A percentile compares a stretch with the other conserved stretches of the same genome.
Conservation (phyloP, 768 basidiomycete genomes). For the Lactifluus rugatus region DNA sequence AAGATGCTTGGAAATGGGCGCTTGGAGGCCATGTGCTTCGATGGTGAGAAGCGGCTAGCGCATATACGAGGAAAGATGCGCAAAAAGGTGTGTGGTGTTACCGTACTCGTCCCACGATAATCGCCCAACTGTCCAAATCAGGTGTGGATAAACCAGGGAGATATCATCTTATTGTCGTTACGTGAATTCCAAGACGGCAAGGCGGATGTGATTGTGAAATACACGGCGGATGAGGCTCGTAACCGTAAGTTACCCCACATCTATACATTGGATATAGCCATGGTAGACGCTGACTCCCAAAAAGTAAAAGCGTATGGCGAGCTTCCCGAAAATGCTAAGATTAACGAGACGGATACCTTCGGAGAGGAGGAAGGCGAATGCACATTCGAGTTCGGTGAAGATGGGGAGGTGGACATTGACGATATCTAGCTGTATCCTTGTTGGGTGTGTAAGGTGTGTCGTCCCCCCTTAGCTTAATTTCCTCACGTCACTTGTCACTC, state of each 20-base stretch:
- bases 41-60: slow-evolving; percentile 94
- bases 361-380: slow-evolving; percentile 87
- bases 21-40: slow-evolving; percentile 93
- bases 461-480: neutral
- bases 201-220: slow-evolving; percentile 98
- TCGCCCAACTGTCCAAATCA: slow-evolving; percentile 25
- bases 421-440: slow-evolving; percentile 50
- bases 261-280: neutral
- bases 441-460: slow-evolving; percentile 20
- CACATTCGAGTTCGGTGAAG: slow-evolving; percentile 84
- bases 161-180: slow-evolving; percentile 88
- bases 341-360: slow-evolving; percentile 93
- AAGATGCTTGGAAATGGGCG: slow-evolving; percentile 99
- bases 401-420: slow-evolving; percentile 82
- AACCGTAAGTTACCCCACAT: slow-evolving; percentile 41
- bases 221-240: slow-evolving; percentile 91
- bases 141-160: slow-evolving; percentile 99
- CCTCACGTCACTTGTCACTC: neutral
- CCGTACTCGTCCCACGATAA: neutral
- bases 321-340: slow-evolving; percentile 90
- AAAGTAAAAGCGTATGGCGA: slow-evolving; percentile 96
- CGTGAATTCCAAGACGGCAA: slow-evolving; percentile 99
- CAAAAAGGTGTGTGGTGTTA: slow-evolving; percentile 68
- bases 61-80: slow-evolving; percentile 99
- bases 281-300: neutral